Percentiles rank a stretch among this genome's conserved stretches.
phyloP scores from a whole-genome alignment of 2,329 filamentous ascomycete genomes.

The Aspergillus calidoustus region DNA sequence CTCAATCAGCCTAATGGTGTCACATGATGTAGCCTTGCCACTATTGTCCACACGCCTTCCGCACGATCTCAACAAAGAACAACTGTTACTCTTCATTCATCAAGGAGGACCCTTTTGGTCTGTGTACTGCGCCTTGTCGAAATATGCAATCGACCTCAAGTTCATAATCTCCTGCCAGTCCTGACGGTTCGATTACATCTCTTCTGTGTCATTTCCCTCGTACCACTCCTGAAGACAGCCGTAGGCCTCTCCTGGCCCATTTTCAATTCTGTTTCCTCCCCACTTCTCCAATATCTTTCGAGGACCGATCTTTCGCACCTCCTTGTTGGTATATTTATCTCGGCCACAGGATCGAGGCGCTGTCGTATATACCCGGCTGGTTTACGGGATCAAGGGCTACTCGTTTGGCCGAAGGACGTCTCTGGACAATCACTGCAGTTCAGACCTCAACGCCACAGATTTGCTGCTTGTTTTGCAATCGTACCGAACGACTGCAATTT shows the following conservation, averaged over 20 bases:
- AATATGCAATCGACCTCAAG: background rate
- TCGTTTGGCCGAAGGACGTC: slow-evolving; percentile 25
- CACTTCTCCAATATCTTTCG: background rate
- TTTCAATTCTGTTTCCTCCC: background rate
- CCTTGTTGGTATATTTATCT: background rate
- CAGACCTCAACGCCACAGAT: slow-evolving; percentile 23
- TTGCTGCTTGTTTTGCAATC: slow-evolving; percentile 29
- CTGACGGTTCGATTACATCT: background rate
- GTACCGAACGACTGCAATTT: slow-evolving; percentile 34
- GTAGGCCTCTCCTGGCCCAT: background rate
- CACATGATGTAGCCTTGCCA: background rate
- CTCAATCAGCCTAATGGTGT: background rate
- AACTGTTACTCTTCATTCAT: background rate
- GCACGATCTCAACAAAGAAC: background rate
- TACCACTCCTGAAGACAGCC: background rate
- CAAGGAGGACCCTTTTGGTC: background rate
- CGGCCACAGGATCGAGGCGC: background rate
- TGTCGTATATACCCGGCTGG: background rate
- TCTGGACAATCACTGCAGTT: slow-evolving; percentile 18
- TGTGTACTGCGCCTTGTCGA: background rate
- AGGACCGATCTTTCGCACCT: background rate
- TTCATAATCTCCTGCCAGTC: background rate
- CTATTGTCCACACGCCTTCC: background rate
- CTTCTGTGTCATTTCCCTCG: background rate
- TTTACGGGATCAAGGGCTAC: slow-evolving; percentile 16